These are phyloP conservation scores for Boletales sp. DNA, from an alignment of 768 basidiomycete genomes.

Conservation along the genomic window DNA sequence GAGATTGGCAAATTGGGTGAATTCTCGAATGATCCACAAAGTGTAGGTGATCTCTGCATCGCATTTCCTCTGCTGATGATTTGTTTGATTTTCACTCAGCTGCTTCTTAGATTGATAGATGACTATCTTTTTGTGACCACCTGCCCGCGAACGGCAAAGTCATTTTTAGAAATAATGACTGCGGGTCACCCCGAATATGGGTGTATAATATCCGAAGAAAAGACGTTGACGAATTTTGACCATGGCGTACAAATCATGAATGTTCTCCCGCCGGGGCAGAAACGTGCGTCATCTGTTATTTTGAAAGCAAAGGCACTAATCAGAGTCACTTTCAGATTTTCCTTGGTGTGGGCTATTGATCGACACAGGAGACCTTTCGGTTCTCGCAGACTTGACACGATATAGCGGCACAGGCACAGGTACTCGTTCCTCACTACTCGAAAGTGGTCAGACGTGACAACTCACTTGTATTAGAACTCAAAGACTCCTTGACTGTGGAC, in stretches of 20 bases:
- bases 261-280: constrained; percentile 45
- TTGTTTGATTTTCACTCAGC: constrained; percentile 36
- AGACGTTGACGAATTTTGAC: constrained; percentile 88
- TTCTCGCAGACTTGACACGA: constrained; percentile 76
- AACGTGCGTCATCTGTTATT: constrained; percentile 28
- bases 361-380: constrained; percentile 68
- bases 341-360: constrained; percentile 93
- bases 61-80: background rate
- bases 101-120: constrained; percentile 84
- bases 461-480: constrained; percentile 44
- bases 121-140: constrained; percentile 92
- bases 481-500: constrained; percentile 69
- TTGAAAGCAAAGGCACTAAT: background rate
- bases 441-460: background rate
- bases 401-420: constrained; percentile 55
- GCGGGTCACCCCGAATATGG: constrained; percentile 92
- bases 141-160: constrained; percentile 49
- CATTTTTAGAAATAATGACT: constrained; percentile 76
- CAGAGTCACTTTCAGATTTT: constrained; percentile 52
- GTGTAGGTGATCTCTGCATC: constrained; percentile 45
- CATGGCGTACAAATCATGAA: constrained; percentile 51
- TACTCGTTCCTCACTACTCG: constrained; percentile 29
- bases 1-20: constrained; percentile 50
- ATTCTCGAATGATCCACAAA: constrained; percentile 52
- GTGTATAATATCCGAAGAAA: constrained; percentile 83